These are phyloP conservation scores for Colletotrichum falcatum DNA, from an alignment of 2,329 filamentous ascomycete species.

Conservation along the genomic window DNA sequence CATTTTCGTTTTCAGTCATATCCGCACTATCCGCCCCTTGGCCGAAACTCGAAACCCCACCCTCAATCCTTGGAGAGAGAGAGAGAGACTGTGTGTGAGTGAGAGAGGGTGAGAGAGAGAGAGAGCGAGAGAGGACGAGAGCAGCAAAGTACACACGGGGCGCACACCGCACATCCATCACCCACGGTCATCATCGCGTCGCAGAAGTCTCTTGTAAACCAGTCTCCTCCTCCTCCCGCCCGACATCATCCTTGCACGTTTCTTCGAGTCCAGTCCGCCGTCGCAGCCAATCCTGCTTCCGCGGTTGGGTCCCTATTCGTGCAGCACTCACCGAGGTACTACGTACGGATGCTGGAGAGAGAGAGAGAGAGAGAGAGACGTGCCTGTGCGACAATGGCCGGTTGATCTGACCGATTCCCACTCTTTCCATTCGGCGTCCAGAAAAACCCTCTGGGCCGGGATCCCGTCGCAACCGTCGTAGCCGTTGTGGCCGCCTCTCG, in stretches of 20 bases:
- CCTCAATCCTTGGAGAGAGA: constrained; percentile 4
- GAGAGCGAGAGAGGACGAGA: background rate
- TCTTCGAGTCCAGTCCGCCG: constrained; percentile 19
- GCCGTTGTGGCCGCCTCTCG: background rate
- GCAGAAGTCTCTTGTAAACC: constrained; percentile 17
- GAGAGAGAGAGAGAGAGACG: background rate
- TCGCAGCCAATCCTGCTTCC: constrained; percentile 20
- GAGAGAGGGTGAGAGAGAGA: background rate
- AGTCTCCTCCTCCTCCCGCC: background rate
- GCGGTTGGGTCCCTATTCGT: background rate
- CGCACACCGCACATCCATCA: constrained; percentile 20
- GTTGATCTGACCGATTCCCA: constrained; percentile 36
- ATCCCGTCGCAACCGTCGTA: constrained; percentile 36
- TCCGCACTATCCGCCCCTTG: background rate
- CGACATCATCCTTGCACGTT: constrained; percentile 35
- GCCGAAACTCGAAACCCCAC: background rate
- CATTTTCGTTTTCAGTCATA: background rate
- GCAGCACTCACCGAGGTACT: too few relatives aligned
- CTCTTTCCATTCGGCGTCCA: constrained; percentile 22
- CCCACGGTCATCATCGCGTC: constrained; percentile 27
- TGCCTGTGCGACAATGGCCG: constrained; percentile 21
- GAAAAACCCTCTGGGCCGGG: constrained; percentile 24
- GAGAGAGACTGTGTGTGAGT: too few relatives aligned
- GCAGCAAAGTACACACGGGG: background rate
- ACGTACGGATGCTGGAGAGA: too few relatives aligned